Percentiles rank a stretch among this genome's conserved stretches.
Conservation (phyloP, 257 asterid genomes). For the Capsicum rhomboideum region DNA sequence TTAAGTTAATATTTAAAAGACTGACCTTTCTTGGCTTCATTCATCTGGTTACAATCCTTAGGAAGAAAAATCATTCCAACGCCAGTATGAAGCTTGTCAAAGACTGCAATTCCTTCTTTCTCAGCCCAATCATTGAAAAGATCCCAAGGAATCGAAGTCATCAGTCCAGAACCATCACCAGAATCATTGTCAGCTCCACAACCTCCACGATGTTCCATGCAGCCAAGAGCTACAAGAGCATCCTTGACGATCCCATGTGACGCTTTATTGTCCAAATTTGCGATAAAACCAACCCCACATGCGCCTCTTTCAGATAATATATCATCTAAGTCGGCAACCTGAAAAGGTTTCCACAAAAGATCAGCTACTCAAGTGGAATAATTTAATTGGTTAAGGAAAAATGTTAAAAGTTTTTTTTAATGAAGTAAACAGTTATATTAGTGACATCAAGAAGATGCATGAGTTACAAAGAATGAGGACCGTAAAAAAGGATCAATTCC, state of each 20-base stretch:
- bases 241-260: conserved; percentile 74
- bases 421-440: background rate
- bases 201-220: conserved; percentile 99
- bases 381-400: background rate
- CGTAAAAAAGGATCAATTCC: background rate
- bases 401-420: background rate
- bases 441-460: background rate
- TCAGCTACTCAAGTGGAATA: background rate
- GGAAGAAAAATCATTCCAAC: conserved; percentile 98
- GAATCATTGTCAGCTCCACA: conserved; percentile 99
- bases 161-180: conserved; percentile 96
- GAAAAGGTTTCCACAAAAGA: conserved; percentile 9
- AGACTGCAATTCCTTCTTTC: conserved; percentile 58
- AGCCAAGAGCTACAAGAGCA: conserved; percentile 95
- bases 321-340: conserved; percentile 89
- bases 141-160: conserved; percentile 98
- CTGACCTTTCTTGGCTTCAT: conserved; percentile 78
- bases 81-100: conserved; percentile 79
- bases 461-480: background rate
- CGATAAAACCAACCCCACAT: conserved; percentile 98
- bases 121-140: conserved; percentile 82
- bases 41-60: conserved; percentile 47
- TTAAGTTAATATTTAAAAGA: background rate
- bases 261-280: conserved; percentile 78
- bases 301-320: conserved; percentile 87